phyloP scores from a whole-genome alignment of 129 eudicot genomes.

The Helianthus annuus region HanXRQr2.0-SUNRISE NC_035441.2:180252627-180253126 shows the following conservation, averaged over 20 bases:
- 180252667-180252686: constrained; percentile 71
- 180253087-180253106: no score
- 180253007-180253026: constrained; percentile 41
- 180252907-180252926: constrained; percentile 34
- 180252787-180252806: constrained; percentile 16
- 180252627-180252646: constrained; percentile 80
- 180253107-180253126: no score
- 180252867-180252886: constrained; percentile 93
- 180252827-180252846: constrained; percentile 67
- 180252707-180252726: constrained; percentile 81
- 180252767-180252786: neutral
- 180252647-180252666: constrained; percentile 72
- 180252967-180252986: constrained; percentile 60
- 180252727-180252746: constrained; percentile 82
- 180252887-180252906: constrained; percentile 76
- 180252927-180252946: neutral
- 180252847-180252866: constrained; percentile 78
- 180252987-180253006: constrained; percentile 28
- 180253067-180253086: no score
- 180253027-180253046: constrained; percentile 53
- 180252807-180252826: constrained; percentile 32
- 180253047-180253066: no score
- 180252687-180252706: constrained; percentile 56
- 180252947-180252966: constrained; percentile 49
- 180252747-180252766: constrained; percentile 44